These are phyloP conservation scores for Apiosordaria backusii DNA, from an alignment of 495 filamentous ascomycete species.

Conservation along the genomic window DNA sequence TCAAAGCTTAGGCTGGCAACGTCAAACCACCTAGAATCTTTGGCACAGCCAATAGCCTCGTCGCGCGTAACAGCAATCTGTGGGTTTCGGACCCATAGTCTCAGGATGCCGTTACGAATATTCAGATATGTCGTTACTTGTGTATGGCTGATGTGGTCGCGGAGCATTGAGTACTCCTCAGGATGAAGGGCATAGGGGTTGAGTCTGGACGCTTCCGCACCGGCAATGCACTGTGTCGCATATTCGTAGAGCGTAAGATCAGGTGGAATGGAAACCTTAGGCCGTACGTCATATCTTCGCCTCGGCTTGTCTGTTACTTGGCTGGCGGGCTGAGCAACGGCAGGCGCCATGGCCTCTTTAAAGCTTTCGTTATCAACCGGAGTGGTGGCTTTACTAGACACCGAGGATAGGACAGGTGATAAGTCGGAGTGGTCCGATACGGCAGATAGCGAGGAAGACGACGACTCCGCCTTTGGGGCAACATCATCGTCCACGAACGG, in stretches of 20 bases:
- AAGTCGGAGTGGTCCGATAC: conserved; percentile 40
- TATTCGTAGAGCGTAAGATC: conserved; percentile 69
- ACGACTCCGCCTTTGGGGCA: background rate
- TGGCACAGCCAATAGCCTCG: conserved; percentile 89
- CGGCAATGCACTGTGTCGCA: conserved; percentile 80
- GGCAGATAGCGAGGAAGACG: conserved; percentile 21
- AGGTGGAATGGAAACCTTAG: conserved; percentile 77
- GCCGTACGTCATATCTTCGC: conserved; percentile 54
- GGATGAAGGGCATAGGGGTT: conserved; percentile 84
- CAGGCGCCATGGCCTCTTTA: conserved; percentile 24
- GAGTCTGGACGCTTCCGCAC: conserved; percentile 83
- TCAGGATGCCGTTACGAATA: conserved; percentile 90
- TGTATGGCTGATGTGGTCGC: conserved; percentile 74
- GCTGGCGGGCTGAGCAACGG: conserved; percentile 8
- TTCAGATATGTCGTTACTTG: conserved; percentile 97
- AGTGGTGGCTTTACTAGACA: conserved; percentile 56
- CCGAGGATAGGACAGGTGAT: conserved; percentile 43
- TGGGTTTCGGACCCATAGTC: conserved; percentile 88
- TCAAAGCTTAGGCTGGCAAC: conserved; percentile 85
- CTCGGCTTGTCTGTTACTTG: conserved; percentile 19
- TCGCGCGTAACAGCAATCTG: conserved; percentile 80
- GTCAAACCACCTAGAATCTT: conserved; percentile 85
- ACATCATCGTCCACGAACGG: background rate
- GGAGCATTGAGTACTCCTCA: conserved; percentile 77
- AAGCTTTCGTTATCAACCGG: conserved; percentile 46